Base-by-base conservation (phyloP, 768 basidiomycete genomes). In the Hypholoma fasciculare region DNA sequence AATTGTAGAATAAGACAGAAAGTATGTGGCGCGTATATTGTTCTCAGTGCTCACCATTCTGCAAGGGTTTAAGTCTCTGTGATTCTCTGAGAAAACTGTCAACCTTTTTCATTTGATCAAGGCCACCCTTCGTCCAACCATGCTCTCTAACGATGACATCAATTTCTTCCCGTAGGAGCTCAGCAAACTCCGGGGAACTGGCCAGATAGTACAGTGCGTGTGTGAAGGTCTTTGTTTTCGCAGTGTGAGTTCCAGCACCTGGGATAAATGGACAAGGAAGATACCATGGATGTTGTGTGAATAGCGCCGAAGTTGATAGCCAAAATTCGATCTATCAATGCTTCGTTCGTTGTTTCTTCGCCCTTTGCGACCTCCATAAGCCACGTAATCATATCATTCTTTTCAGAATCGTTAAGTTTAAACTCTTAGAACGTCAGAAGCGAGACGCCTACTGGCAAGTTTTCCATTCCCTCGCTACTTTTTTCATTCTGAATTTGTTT, bases 11-110 rank as follows among this genome's bases (percentile, higher is more conserved):
- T 17, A 8, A 37, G n/a, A 23, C 19, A 8, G 20, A 43, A 44
- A 20, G 7, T 9, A 55, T 9, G 3, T 9, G 11, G 16, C 12
- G 5, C 3, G 13, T n/a, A 27, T 19, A 27, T 17, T 49, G 27
- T 14, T 27, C 16, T 11, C 20, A 36, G 20, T n/a, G 56, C 67
- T 27, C 37, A 69, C 70, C 16, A 40, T 51, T 49, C 40, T 61
- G 56, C 16, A 77, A 50, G 1, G 68, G 71, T 30, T 63, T 63
- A 17, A 74, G 26, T 8, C 78, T 63, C 61, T 72, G 69, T 12
- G 70, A 66, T 64, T 82, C 80, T 51, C 72, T 74, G 40, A 82
- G 49, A 65, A 81, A 78, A 63, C 79, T 80, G 63, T 82, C 80
- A 13, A 80, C 43, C 56, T 72, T 71, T 36, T 57, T 64, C 77